Evolutionary conservation across 306 rosid genomes (phyloP).

Genomic region (Ammopiptanthus mongolicus): DNA sequence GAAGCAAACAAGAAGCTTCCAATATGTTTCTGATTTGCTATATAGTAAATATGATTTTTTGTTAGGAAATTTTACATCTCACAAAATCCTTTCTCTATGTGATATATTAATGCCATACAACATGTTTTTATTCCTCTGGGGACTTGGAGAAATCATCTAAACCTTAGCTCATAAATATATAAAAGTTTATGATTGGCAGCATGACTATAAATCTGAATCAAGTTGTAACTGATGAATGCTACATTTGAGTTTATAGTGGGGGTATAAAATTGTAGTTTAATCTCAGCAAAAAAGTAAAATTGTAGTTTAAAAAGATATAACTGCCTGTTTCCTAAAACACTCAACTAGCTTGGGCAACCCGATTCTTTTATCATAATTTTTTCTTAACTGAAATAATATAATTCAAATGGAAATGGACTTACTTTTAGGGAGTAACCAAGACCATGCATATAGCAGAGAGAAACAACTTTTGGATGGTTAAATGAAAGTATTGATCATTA

Average conservation of each 20-base stretch:
- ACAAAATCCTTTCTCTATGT: not conserved
- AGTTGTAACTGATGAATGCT: constrained; percentile 1
- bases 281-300: not conserved
- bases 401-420: not conserved
- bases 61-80: not conserved
- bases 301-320: constrained; percentile 1
- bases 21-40: constrained; percentile 96
- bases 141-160: not conserved
- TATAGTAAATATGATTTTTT: constrained; percentile 6
- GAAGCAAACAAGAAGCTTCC: constrained; percentile 97
- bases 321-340: constrained; percentile 4
- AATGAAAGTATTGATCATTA: constrained; percentile 13
- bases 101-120: not conserved
- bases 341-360: not conserved
- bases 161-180: not conserved
- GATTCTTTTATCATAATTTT: not conserved
- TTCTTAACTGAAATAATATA: constrained; percentile 13
- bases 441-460: constrained; percentile 5
- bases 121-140: not conserved
- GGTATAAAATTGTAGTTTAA: constrained; percentile 1
- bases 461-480: not conserved
- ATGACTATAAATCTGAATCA: not conserved
- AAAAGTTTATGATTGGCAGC: not conserved
- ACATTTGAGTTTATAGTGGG: not conserved
- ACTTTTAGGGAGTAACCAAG: not conserved